phyloP scores from a whole-genome alignment of 225 moss, liverwort and hornwort genomes.

The Climacium dendroides region DNA sequence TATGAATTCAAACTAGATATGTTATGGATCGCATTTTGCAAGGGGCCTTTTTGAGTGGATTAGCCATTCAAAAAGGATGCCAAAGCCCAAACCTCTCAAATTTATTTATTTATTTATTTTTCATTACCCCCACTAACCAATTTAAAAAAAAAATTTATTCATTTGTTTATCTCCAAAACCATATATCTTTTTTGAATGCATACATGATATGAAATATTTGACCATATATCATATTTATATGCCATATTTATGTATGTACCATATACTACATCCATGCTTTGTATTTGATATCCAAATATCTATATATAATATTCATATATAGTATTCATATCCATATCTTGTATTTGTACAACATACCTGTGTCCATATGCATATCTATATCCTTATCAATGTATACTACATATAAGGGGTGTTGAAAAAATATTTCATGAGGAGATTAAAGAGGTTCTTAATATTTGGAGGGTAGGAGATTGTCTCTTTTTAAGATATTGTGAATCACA shows the following conservation, averaged over 20 bases:
- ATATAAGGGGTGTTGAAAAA: too few species aligned
- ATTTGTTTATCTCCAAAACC: neutral
- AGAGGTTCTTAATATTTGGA: too few species aligned
- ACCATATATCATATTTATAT: fast-evolving
- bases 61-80: neutral
- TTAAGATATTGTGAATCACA: neutral
- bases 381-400: too few species aligned
- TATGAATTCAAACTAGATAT: too few species aligned
- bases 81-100: neutral
- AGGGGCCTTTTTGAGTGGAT: neutral
- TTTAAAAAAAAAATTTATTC: neutral
- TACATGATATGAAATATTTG: neutral
- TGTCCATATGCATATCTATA: too few species aligned
- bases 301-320: too few species aligned
- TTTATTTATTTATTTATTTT: neutral
- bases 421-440: too few species aligned
- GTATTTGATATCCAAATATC: neutral
- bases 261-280: neutral
- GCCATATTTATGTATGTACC: neutral
- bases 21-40: too few species aligned
- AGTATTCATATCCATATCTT: too few species aligned
- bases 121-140: neutral
- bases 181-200: neutral
- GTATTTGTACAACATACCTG: fast-evolving
- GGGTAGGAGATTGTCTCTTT: neutral